Evolutionary conservation across 129 eudicot species (phyloP), one percentile per base, ranked within the genome.

Genomic region (Saposhnikovia divaricata): DNA sequence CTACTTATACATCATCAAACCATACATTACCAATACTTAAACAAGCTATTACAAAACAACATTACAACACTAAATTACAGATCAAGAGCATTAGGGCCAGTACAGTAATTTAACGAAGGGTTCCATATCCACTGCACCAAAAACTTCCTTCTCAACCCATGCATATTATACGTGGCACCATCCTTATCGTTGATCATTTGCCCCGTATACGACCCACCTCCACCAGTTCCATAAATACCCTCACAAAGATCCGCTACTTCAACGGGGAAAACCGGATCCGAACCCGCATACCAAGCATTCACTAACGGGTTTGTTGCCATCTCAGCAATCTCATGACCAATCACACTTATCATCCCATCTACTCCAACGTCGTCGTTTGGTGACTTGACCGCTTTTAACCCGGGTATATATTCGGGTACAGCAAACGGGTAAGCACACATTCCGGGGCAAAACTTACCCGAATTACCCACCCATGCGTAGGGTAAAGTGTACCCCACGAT

Each of bases 391-490:
- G 98, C 87, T 10, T 45, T 72, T 28, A 93, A 80, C 39, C 76
- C 91, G 86, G 39, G 91, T 84, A 93, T 93, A 80, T 89, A 93
- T 4, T 84, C 92, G 12, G 98, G 95, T 16, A 93, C 87, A 0
- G 93, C 97, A 51, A 93, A 93, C 80, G 98, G 98, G 84, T 93
- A 93, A 18, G 97, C 98, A 71, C 98, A 93, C 9, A 91, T 92
- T 51, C 90, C 97, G 13, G 98, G 95, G 86, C 98, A 93, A 74
- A 88, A 89, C 78, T 89, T 88, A 9, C 88, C 98, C 14, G 98
- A 91, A 72, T 93, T 90, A 2, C 98, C 98, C 6, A 93, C 87
- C 98, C 97, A 93, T 3, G 97, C 97, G 90, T 93, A 93, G 15
- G 98, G 98, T 27, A 93, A 69, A 9, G 97, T 93, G 89, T 91